Base-by-base conservation (phyloP, 768 basidiomycete species). In the Kwoniella heveanensis region DNA sequence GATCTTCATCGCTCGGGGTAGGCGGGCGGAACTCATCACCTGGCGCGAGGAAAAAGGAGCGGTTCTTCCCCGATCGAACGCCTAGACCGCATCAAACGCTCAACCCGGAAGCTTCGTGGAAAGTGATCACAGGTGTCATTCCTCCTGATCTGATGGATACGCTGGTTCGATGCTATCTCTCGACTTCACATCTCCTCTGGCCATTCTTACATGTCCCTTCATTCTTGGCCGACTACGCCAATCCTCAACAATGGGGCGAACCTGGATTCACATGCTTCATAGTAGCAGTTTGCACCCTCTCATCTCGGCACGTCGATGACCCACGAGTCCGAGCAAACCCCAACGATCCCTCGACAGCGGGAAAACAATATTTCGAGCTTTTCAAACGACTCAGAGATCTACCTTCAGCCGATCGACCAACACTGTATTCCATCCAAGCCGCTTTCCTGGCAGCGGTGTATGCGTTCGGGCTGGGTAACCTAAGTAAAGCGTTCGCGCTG, bases 201-300 rank as follows among this genome's bases (percentile, higher is more conserved):
- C 92, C 92, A 7, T 94, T 95, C 80, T 83, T 96, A 29, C 93
- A 96, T 67, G 88, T 95, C 65, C 92, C 92, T 21, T 88, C 89
- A 4, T 95, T 94, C 80, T 83, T 93, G 48, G 84, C 87, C 37
- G 92, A 96, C 80, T 96, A 96, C 77, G 91, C 90, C 46, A 90
- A 92, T 68, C 93, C 93, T 54, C 86, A 87, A 80, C 93, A 93
- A 83, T 95, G 93, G 92, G 90, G 88, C 54, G 92, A 94, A 80
- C 91, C 93, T 8, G 93, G 93, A 9, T 96, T 96, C 73, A 91
- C 90, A 44, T 88, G 92, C 10, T 93, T 94, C 76, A 90, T 95
- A 65, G 91, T 95, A n/a, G 86, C 92, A 1, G 84, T 94, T 32
- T 95, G 92, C 76, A 94, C 92, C 68, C 84, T 96, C 5, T 88